Conservation (phyloP, 2,329 filamentous ascomycete species). For the Penicillium decumbens region DNA sequence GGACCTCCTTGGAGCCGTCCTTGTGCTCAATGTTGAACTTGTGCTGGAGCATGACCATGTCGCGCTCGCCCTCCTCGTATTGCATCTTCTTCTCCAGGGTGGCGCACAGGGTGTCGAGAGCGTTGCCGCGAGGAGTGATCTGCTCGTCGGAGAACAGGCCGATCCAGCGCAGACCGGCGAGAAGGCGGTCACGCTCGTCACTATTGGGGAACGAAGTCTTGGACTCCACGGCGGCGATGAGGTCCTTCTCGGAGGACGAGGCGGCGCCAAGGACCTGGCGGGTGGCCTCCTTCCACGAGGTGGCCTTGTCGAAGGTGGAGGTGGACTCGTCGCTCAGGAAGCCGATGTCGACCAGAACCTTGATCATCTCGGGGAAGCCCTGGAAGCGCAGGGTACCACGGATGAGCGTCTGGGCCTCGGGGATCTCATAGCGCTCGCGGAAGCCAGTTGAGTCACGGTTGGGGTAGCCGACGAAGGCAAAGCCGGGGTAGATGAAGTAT, state of each 20-base stretch:
- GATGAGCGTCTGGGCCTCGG: slow-evolving; percentile 82
- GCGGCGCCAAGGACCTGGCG: slow-evolving; percentile 67
- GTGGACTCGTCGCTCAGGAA: slow-evolving; percentile 72
- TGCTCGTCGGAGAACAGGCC: slow-evolving; percentile 63
- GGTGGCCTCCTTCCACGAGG: slow-evolving; percentile 81
- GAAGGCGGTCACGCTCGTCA: slow-evolving; percentile 65
- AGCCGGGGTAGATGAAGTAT: slow-evolving; percentile 85
- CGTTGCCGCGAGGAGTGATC: slow-evolving; percentile 70
- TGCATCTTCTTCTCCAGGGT: slow-evolving; percentile 88
- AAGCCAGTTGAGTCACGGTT: slow-evolving; percentile 88
- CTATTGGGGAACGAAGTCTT: slow-evolving; percentile 68
- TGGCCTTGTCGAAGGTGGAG: slow-evolving; percentile 61
- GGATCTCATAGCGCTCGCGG: slow-evolving; percentile 84
- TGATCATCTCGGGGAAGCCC: slow-evolving; percentile 88
- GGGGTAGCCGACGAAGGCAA: slow-evolving; percentile 83
- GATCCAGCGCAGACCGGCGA: slow-evolving; percentile 68
- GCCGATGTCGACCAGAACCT: slow-evolving; percentile 79
- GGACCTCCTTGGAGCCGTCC: slow-evolving; percentile 70
- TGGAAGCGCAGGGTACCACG: slow-evolving; percentile 79
- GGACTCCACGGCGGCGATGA: slow-evolving; percentile 66
- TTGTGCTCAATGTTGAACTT: slow-evolving; percentile 76
- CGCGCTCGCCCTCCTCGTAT: slow-evolving; percentile 75
- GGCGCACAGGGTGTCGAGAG: slow-evolving; percentile 85
- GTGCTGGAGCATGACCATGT: slow-evolving; percentile 64
- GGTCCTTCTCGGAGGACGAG: slow-evolving; percentile 63